Evolutionary conservation across 495 filamentous ascomycete species (phyloP).

Genomic region (Penicillium crystallinum): DNA sequence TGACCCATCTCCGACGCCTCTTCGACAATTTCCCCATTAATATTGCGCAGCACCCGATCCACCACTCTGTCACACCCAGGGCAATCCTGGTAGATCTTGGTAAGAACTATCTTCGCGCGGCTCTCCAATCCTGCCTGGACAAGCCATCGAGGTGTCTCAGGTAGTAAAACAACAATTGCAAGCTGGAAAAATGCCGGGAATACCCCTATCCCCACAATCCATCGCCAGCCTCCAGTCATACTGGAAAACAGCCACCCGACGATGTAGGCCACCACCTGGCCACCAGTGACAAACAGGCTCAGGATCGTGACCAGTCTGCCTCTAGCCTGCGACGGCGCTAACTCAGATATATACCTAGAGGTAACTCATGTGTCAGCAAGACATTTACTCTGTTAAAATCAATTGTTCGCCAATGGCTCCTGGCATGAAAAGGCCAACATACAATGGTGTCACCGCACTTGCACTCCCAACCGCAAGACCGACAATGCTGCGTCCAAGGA

Average conservation of each 20-base stretch:
- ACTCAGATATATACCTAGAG: slow-evolving; percentile 69
- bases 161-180: slow-evolving; percentile 59
- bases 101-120: slow-evolving; percentile 58
- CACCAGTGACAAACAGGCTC: slow-evolving; percentile 74
- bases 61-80: slow-evolving; percentile 42
- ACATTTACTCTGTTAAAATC: not conserved
- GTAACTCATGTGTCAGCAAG: not conserved
- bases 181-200: slow-evolving; percentile 69
- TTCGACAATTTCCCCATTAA: slow-evolving; percentile 63
- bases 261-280: slow-evolving; percentile 82
- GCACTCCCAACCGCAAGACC: slow-evolving; percentile 79
- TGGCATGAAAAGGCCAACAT: slow-evolving; percentile 18
- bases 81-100: slow-evolving; percentile 56
- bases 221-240: slow-evolving; percentile 70
- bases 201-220: slow-evolving; percentile 84
- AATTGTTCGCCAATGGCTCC: not conserved
- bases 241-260: slow-evolving; percentile 62
- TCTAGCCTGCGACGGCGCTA: slow-evolving; percentile 68
- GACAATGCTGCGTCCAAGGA: slow-evolving; percentile 72
- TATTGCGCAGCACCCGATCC: slow-evolving; percentile 54
- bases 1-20: slow-evolving; percentile 49
- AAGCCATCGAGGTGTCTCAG: slow-evolving; percentile 85
- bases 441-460: slow-evolving; percentile 76
- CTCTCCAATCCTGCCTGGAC: slow-evolving; percentile 57
- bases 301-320: slow-evolving; percentile 75